Conservation (phyloP, 202 grass and related monocot genomes). For the Dendrocalamus latiflorus region DNA sequence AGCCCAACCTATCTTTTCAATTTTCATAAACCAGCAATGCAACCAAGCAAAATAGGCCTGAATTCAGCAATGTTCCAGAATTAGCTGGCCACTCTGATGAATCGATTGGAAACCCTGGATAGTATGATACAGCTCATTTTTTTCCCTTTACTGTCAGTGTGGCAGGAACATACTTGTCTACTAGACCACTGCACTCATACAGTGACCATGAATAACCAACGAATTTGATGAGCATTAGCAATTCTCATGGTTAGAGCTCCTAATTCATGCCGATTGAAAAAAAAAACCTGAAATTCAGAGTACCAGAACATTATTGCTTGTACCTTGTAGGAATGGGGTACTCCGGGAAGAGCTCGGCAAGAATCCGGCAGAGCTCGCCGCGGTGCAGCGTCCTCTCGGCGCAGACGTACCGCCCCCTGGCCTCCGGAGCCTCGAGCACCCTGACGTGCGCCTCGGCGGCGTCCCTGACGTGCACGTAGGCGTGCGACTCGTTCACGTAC, state of each 20-base stretch:
- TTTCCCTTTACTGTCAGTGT: background rate
- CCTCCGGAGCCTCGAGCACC: conserved; percentile 32
- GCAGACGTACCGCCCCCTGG: conserved; percentile 55
- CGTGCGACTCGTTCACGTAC: no score
- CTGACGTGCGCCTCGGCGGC: no score
- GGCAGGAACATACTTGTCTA: background rate
- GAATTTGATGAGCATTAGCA: background rate
- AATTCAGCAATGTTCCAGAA: background rate
- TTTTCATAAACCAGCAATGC: no score
- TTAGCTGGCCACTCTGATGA: background rate
- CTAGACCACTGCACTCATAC: background rate
- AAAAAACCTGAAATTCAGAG: background rate
- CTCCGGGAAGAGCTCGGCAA: conserved; percentile 61
- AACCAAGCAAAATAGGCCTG: background rate
- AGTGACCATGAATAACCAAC: no score
- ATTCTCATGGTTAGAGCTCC: background rate
- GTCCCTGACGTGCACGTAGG: conserved; percentile 83
- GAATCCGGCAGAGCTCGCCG: conserved; percentile 67
- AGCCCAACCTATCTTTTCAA: no score
- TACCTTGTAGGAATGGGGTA: conserved; percentile 76
- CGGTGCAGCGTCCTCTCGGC: no score
- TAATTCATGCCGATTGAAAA: background rate
- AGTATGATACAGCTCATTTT: background rate
- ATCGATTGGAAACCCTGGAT: background rate
- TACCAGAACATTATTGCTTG: background rate